These are phyloP conservation scores for Kodamaea suecica DNA, from an alignment of 1,139 yeast genomes.

Conservation along the genomic window DNA sequence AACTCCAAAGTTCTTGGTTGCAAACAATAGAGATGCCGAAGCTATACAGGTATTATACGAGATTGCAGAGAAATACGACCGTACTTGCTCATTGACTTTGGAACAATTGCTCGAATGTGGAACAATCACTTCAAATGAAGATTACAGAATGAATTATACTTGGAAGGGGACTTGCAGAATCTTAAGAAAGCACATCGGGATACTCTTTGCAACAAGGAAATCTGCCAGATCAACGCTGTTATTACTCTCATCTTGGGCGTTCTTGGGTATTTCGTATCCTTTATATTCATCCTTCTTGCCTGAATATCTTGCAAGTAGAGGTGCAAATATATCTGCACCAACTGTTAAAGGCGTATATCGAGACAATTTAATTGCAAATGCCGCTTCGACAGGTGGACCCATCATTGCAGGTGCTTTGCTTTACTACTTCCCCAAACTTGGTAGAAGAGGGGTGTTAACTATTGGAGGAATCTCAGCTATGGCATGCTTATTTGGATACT, in stretches of 20 bases:
- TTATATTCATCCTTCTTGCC: slow-evolving; percentile 34
- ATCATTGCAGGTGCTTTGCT: slow-evolving; percentile 12
- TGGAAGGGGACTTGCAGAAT: slow-evolving; percentile 16
- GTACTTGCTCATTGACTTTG: slow-evolving; percentile 27
- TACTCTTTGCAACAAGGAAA: slow-evolving; percentile 24
- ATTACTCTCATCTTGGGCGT: slow-evolving; percentile 30
- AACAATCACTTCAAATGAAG: slow-evolving; percentile 16
- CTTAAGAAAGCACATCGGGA: slow-evolving; percentile 21
- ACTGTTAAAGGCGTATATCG: slow-evolving; percentile 11
- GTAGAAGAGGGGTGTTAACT: slow-evolving; percentile 14
- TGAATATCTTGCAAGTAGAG: slow-evolving; percentile 32
- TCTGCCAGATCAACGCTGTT: slow-evolving; percentile 24
- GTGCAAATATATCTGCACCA: slow-evolving; percentile 30
- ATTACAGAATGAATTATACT: slow-evolving; percentile 12
- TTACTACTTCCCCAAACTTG: slow-evolving; percentile 10
- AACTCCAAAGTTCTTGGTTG: slow-evolving; percentile 34
- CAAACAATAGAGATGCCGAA: slow-evolving; percentile 33
- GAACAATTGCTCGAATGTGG: slow-evolving; percentile 29
- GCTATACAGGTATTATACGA: slow-evolving; percentile 25
- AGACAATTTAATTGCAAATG: slow-evolving; percentile 12
- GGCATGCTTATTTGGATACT: slow-evolving; percentile 16
- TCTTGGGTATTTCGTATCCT: slow-evolving; percentile 33
- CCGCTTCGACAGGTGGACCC: slow-evolving; percentile 13
- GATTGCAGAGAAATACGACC: slow-evolving; percentile 28
- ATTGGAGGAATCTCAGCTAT: slow-evolving; percentile 15